phyloP scores from a whole-genome alignment of 2,329 filamentous ascomycete species.

The Alternaria infectoria region DNA sequence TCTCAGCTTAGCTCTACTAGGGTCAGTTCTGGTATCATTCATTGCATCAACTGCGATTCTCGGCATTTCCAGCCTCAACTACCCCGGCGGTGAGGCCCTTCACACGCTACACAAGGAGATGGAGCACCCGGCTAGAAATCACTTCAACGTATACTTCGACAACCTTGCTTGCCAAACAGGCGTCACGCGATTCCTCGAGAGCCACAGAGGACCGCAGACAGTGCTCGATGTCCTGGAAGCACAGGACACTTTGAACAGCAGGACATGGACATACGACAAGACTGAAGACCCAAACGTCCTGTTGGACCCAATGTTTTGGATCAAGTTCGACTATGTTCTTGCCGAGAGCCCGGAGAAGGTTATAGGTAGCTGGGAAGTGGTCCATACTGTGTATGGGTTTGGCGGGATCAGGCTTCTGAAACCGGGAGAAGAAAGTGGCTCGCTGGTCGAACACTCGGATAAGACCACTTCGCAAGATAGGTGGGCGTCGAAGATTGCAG shows the following conservation, averaged over 20 bases:
- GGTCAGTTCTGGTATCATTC: slow-evolving; percentile 67
- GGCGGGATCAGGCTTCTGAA: slow-evolving; percentile 57
- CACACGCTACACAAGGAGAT: slow-evolving; percentile 47
- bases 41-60: slow-evolving; percentile 71
- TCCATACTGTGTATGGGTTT: slow-evolving; percentile 59
- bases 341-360: slow-evolving; percentile 58
- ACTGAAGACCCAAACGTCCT: slow-evolving; percentile 59
- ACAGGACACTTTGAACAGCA: slow-evolving; percentile 23
- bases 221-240: slow-evolving; percentile 32
- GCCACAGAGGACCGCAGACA: slow-evolving; percentile 37
- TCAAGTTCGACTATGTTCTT: slow-evolving; percentile 64
- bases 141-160: slow-evolving; percentile 59
- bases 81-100: slow-evolving; percentile 87
- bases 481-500: slow-evolving; percentile 26
- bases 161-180: slow-evolving; percentile 70
- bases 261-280: slow-evolving; percentile 65
- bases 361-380: slow-evolving; percentile 60
- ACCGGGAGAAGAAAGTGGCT: slow-evolving; percentile 48
- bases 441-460: slow-evolving; percentile 18
- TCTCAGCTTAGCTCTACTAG: slow-evolving; percentile 61
- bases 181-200: slow-evolving; percentile 63
- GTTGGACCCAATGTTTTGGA: slow-evolving; percentile 62
- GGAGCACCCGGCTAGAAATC: slow-evolving; percentile 14
- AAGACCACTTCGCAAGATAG: slow-evolving; percentile 16
- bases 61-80: slow-evolving; percentile 84